phyloP scores from a whole-genome alignment of 768 basidiomycete species.

The Boletus bicolor region DNA sequence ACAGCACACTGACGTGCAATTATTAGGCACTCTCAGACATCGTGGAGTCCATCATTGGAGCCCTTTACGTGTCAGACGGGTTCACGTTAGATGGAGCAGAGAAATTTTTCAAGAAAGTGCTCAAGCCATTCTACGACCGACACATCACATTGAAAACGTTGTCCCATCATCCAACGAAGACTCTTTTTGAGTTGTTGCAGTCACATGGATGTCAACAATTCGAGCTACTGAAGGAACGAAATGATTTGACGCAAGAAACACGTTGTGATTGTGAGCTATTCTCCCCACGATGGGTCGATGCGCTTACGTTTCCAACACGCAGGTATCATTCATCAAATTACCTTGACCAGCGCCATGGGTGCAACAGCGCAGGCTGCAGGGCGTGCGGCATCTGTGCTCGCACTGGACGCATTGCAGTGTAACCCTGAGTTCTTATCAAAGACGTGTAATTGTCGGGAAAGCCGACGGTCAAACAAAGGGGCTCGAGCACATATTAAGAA shows the following conservation, averaged over 20 bases:
- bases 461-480: conserved; percentile 33
- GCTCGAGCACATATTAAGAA: conserved; percentile 37
- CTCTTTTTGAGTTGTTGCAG: conserved; percentile 71
- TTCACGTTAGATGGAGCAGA: conserved; percentile 61
- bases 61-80: conserved; percentile 72
- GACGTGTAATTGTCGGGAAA: conserved; percentile 63
- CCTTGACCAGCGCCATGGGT: conserved; percentile 58
- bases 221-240: conserved; percentile 52
- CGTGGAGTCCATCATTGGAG: conserved; percentile 77
- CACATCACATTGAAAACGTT: conserved; percentile 72
- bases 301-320: conserved; percentile 15
- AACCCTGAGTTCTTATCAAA: conserved; percentile 59
- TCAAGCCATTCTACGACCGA: conserved; percentile 77
- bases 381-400: conserved; percentile 58
- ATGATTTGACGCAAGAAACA: conserved; percentile 32
- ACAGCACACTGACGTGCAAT: conserved; percentile 1
- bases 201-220: conserved; percentile 69
- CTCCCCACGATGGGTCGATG: conserved; percentile 5
- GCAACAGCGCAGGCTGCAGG: conserved; percentile 50
- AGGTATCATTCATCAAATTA: conserved; percentile 69
- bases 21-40: conserved; percentile 71
- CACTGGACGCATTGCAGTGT: conserved; percentile 65
- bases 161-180: conserved; percentile 73
- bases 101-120: conserved; percentile 59
- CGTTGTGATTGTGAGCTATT: conserved; percentile 50